phyloP scores from a whole-genome alignment of 805 yeast species.

The Isabelozyma heimii region DNA sequence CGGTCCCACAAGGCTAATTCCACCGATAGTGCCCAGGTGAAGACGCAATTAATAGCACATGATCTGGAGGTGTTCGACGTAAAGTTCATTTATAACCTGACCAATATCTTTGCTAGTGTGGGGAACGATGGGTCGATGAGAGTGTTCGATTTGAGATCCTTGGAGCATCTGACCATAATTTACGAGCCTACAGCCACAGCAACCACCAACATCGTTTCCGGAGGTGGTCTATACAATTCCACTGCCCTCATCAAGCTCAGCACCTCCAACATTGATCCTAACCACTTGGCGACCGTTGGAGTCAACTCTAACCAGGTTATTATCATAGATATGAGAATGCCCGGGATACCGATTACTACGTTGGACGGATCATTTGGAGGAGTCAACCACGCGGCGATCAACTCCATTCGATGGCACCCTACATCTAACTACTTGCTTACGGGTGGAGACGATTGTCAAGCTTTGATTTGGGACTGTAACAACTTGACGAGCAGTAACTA shows the following conservation, averaged over 20 bases:
- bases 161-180: slow-evolving; percentile 92
- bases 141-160: slow-evolving; percentile 81
- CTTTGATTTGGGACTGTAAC: slow-evolving; percentile 63
- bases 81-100: slow-evolving; percentile 69
- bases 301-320: slow-evolving; percentile 63
- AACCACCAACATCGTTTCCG: slow-evolving; percentile 2
- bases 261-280: slow-evolving; percentile 76
- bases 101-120: slow-evolving; percentile 82
- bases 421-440: slow-evolving; percentile 55
- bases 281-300: slow-evolving; percentile 80
- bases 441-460: slow-evolving; percentile 75
- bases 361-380: slow-evolving; percentile 55
- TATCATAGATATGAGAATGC: slow-evolving; percentile 81
- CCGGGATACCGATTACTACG: slow-evolving; percentile 75
- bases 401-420: slow-evolving; percentile 85
- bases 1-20: slow-evolving; percentile 18
- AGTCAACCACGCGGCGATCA: slow-evolving; percentile 59
- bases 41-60: slow-evolving; percentile 94
- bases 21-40: slow-evolving; percentile 59
- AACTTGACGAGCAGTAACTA: slow-evolving; percentile 10
- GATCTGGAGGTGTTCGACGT: slow-evolving; percentile 95
- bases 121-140: slow-evolving; percentile 95
- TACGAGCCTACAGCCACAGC: slow-evolving; percentile 64
- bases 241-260: slow-evolving; percentile 73
- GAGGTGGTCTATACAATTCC: slow-evolving; percentile 17